Evolutionary conservation across 164 flowering plant species (phyloP).

Genomic region (Vitis rupestris): DNA sequence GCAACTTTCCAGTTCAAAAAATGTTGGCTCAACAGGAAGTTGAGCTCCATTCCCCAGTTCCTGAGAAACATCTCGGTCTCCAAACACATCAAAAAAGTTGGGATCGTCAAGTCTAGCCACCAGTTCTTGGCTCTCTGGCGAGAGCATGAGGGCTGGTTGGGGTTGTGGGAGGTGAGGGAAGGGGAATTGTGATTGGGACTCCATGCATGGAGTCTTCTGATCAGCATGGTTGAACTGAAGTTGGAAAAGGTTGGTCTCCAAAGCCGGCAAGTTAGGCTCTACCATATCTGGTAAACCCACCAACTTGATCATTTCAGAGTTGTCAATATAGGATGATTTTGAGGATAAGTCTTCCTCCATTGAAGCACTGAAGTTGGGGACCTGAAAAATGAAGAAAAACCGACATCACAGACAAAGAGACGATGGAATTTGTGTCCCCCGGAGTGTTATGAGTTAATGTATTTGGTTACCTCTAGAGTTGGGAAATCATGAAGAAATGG

Average conservation of each 20-base stretch:
- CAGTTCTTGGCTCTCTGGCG: constrained; percentile 40
- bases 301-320: constrained; percentile 32
- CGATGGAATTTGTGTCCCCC: not conserved
- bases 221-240: constrained; percentile 13
- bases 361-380: constrained; percentile 31
- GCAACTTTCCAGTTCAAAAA: constrained; percentile 18
- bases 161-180: constrained; percentile 26
- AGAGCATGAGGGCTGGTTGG: constrained; percentile 26
- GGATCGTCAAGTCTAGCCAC: constrained; percentile 34
- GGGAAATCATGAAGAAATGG: constrained; percentile 21
- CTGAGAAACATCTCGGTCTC: constrained; percentile 10
- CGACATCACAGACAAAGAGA: not conserved
- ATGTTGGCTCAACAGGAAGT: constrained; percentile 11
- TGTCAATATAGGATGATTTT: constrained; percentile 24
- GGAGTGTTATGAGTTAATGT: not conserved
- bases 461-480: constrained; percentile 31
- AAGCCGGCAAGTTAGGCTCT: constrained; percentile 19
- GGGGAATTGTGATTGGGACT: constrained; percentile 13
- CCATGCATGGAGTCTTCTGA: constrained; percentile 15
- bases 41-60: constrained; percentile 18
- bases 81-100: constrained; percentile 36
- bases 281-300: constrained; percentile 37
- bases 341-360: constrained; percentile 36
- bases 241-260: constrained; percentile 20
- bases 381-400: constrained; percentile 25